A percentile compares a stretch with the other conserved stretches of the same genome.
Evolutionary conservation across 306 rosid genomes (phyloP).

Genomic region (Medicago arabica): DNA sequence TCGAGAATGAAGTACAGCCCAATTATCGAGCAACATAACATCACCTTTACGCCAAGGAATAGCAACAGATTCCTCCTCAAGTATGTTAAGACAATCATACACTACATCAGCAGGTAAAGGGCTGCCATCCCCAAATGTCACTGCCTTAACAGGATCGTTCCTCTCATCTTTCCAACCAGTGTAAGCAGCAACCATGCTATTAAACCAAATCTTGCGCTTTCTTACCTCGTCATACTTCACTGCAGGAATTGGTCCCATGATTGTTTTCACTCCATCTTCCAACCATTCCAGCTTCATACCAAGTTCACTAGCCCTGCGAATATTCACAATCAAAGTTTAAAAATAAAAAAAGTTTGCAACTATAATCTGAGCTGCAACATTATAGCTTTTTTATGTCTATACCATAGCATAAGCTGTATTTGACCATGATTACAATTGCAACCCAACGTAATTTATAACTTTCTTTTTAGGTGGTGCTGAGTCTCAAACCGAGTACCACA

Average conservation of each 20-base stretch:
- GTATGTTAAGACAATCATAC: conserved; percentile 59
- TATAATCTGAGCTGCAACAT: background rate
- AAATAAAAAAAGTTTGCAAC: background rate
- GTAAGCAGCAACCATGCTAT: conserved; percentile 92
- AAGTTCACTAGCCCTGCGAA: conserved; percentile 72
- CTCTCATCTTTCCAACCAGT: conserved; percentile 51
- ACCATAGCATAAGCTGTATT: background rate
- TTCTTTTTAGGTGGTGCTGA: too few species aligned
- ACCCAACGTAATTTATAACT: too few species aligned
- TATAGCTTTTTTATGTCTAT: background rate
- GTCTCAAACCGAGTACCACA: too few species aligned
- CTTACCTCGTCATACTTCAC: conserved; percentile 62
- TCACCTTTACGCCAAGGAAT: conserved; percentile 69
- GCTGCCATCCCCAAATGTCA: conserved; percentile 78
- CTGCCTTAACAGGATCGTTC: conserved; percentile 78
- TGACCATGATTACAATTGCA: background rate
- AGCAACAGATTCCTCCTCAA: conserved; percentile 76
- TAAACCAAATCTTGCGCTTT: conserved; percentile 81
- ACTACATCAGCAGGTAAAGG: conserved; percentile 69
- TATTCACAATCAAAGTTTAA: conserved; percentile 3
- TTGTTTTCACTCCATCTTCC: conserved; percentile 72
- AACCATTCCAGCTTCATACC: conserved; percentile 91
- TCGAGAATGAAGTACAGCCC: conserved; percentile 84
- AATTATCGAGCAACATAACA: conserved; percentile 75
- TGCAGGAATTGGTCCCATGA: conserved; percentile 90